These are phyloP conservation scores for Trichoderma cornu-damae DNA, from an alignment of 2,329 filamentous ascomycete species.

Conservation along the genomic window DNA sequence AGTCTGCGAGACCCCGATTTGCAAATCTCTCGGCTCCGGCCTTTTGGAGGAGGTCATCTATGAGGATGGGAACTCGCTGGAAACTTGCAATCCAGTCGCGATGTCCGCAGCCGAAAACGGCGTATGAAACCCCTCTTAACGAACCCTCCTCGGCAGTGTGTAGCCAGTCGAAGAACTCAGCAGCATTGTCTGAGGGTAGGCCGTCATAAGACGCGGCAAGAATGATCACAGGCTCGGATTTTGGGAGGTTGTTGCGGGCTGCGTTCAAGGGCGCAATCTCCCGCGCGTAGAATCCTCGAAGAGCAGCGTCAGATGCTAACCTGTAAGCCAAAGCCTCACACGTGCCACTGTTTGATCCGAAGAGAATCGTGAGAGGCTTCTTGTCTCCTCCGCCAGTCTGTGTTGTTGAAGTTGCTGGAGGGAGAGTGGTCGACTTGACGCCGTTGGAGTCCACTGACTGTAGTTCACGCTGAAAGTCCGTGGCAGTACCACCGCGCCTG, in stretches of 20 bases:
- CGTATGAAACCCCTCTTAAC: slow-evolving; percentile 53
- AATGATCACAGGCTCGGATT: slow-evolving; percentile 53
- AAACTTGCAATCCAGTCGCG: slow-evolving; percentile 54
- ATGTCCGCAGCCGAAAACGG: slow-evolving; percentile 63
- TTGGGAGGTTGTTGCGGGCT: slow-evolving; percentile 52
- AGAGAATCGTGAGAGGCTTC: slow-evolving; percentile 54
- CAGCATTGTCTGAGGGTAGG: slow-evolving; percentile 63
- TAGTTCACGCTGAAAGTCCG: slow-evolving; percentile 33
- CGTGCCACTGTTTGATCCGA: slow-evolving; percentile 64
- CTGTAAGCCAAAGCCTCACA: slow-evolving; percentile 61
- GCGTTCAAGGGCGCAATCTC: slow-evolving; percentile 52
- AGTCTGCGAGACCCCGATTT: slow-evolving; percentile 50
- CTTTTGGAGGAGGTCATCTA: slow-evolving; percentile 45
- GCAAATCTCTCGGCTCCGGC: slow-evolving; percentile 26
- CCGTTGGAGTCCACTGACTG: slow-evolving; percentile 2
- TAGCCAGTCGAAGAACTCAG: slow-evolving; percentile 60
- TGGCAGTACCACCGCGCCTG: slow-evolving; percentile 37
- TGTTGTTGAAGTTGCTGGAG: background rate
- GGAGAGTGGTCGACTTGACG: background rate
- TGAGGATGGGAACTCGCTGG: slow-evolving; percentile 55
- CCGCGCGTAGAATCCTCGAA: slow-evolving; percentile 50
- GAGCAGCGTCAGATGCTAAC: slow-evolving; percentile 50
- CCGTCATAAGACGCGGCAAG: slow-evolving; percentile 67
- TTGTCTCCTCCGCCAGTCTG: slow-evolving; percentile 2
- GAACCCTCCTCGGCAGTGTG: slow-evolving; percentile 43